Percentiles rank a stretch among this genome's conserved stretches.
These are phyloP conservation scores for Fusarium sp. DNA, from an alignment of 2,329 filamentous ascomycete species.

Conservation along the genomic window DNA sequence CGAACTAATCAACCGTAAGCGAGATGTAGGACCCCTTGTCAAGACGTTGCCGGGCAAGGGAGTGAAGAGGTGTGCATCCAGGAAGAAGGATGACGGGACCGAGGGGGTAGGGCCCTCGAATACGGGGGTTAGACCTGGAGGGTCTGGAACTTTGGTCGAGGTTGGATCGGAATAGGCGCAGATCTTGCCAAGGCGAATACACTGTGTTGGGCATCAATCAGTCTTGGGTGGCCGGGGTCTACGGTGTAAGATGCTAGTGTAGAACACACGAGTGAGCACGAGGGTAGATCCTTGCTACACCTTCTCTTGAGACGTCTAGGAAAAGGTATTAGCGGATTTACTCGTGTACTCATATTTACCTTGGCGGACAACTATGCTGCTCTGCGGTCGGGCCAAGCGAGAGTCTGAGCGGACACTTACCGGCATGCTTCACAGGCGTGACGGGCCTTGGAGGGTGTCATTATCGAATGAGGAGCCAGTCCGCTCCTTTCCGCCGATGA, in stretches of 20 bases:
- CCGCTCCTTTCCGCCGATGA: not conserved
- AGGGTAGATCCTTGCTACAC: constrained; percentile 28
- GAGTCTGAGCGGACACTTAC: not conserved
- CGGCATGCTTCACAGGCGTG: constrained; percentile 15
- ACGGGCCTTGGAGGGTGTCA: not conserved
- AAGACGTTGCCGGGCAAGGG: constrained; percentile 6
- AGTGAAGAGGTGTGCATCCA: constrained; percentile 19
- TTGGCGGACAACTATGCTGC: not conserved
- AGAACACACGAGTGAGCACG: constrained; percentile 28
- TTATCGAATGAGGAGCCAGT: not conserved
- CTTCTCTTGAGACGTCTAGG: constrained; percentile 32
- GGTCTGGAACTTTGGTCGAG: not conserved
- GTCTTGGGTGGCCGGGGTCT: not conserved
- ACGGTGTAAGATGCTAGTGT: not conserved
- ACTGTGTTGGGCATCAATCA: not conserved
- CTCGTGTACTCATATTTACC: not conserved
- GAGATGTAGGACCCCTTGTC: not conserved
- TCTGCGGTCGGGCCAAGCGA: not conserved
- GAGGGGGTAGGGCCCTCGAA: not conserved
- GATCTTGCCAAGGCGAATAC: constrained; percentile 6
- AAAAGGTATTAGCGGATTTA: not conserved
- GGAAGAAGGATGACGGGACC: constrained; percentile 27
- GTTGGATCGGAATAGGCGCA: constrained; percentile 4
- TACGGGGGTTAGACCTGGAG: not conserved
- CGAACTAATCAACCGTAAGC: not conserved